These are phyloP conservation scores for Globisporangium carolinianum DNA, from an alignment of 352 stramenopile species.

Conservation along the genomic window DNA sequence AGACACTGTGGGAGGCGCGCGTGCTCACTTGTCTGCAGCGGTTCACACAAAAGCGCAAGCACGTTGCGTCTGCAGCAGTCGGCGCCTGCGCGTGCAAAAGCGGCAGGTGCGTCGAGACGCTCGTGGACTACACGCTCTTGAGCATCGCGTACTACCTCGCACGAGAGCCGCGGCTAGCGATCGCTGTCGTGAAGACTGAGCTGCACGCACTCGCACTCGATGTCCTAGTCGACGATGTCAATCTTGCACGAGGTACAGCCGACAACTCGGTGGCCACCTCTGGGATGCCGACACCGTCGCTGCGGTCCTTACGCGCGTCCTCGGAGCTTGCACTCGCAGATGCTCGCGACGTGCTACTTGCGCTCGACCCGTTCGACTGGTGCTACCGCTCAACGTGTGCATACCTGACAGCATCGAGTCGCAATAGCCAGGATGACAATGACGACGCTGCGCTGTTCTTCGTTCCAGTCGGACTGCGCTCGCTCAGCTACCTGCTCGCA, in stretches of 20 bases:
- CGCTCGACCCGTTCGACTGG: conserved; percentile 61
- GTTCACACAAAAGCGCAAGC: conserved; percentile 17
- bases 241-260: neutral
- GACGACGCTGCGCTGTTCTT: conserved; percentile 17
- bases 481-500: conserved; percentile 29
- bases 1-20: conserved; percentile 27
- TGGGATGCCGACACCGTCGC: neutral
- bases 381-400: conserved; percentile 27
- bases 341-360: conserved; percentile 29
- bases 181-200: conserved; percentile 29
- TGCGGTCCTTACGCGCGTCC: neutral
- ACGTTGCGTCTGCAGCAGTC: neutral
- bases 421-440: neutral
- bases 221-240: neutral
- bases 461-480: conserved; percentile 29
- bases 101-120: conserved; percentile 17
- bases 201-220: conserved; percentile 35
- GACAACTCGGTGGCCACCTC: neutral
- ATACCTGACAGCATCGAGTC: conserved; percentile 13
- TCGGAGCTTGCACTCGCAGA: conserved; percentile 12
- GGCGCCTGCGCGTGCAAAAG: conserved; percentile 12
- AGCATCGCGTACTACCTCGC: conserved; percentile 38
- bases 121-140: conserved; percentile 20
- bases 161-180: conserved; percentile 20
- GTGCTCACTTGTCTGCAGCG: conserved; percentile 29